Evolutionary conservation across 345 rosid genomes (phyloP).

Genomic region (Citropsis articulata): DNA sequence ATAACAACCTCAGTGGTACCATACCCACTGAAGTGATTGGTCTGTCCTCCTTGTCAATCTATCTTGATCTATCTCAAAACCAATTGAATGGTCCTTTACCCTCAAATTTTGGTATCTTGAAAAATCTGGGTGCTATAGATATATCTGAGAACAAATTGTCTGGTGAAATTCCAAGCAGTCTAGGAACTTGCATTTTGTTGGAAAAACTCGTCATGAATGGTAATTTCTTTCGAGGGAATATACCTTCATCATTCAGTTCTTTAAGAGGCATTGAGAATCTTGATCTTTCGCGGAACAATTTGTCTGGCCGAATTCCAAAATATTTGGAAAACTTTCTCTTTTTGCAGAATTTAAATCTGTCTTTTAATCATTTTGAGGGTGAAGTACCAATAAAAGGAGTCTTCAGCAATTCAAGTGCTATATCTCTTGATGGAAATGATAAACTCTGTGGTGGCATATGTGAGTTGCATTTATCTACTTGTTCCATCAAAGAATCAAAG

Average conservation of each 20-base stretch:
- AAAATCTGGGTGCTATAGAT: constrained; percentile 10
- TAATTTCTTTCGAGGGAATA: constrained; percentile 30
- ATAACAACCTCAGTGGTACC: constrained; percentile 25
- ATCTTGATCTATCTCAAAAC: constrained; percentile 28
- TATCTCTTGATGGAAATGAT: constrained; percentile 27
- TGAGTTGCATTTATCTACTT: constrained; percentile 9
- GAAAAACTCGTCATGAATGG: constrained; percentile 12
- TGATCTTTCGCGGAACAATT: constrained; percentile 31
- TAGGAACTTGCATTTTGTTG: constrained; percentile 28
- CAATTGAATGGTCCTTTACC: constrained; percentile 28
- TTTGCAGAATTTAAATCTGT: constrained; percentile 23
- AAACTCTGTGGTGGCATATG: constrained; percentile 37
- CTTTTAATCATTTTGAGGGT: constrained; percentile 45
- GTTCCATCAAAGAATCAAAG: background rate
- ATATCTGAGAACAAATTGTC: constrained; percentile 25
- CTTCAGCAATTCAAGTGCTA: constrained; percentile 30
- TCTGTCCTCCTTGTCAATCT: constrained; percentile 16
- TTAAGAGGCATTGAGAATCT: constrained; percentile 23
- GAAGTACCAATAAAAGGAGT: constrained; percentile 34
- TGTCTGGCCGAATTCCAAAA: constrained; percentile 26
- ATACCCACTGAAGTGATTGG: constrained; percentile 18
- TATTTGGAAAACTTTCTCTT: background rate
- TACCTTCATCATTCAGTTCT: constrained; percentile 30
- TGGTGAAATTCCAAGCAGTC: constrained; percentile 25
- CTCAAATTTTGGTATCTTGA: constrained; percentile 9